Evolutionary conservation across 805 yeast genomes (phyloP).

Genomic region (Grigorovia yakushimaensis): DNA sequence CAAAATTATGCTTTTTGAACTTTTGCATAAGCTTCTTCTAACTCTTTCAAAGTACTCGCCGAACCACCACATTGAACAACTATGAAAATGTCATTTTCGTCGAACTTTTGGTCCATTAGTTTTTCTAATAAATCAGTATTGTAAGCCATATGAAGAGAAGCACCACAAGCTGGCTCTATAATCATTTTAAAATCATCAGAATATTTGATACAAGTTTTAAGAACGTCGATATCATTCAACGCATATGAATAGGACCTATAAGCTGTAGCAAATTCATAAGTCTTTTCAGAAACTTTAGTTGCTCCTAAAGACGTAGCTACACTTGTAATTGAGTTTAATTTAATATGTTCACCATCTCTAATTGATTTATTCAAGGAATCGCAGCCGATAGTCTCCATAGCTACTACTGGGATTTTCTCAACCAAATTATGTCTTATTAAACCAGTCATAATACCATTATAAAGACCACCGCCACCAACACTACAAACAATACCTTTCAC

Average conservation of each 20-base stretch:
- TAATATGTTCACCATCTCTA: slow-evolving; percentile 35
- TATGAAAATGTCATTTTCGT: slow-evolving; percentile 37
- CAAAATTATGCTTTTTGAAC: too few relatives aligned
- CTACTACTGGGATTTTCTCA: slow-evolving; percentile 33
- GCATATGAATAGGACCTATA: slow-evolving; percentile 35
- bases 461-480: slow-evolving; percentile 51
- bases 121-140: slow-evolving; percentile 17
- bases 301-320: slow-evolving; percentile 61
- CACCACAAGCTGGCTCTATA: slow-evolving; percentile 70
- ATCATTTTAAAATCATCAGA: slow-evolving; percentile 41
- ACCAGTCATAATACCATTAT: slow-evolving; percentile 43
- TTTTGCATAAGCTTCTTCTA: slow-evolving; percentile 10
- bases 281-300: slow-evolving; percentile 41
- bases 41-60: slow-evolving; percentile 27
- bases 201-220: slow-evolving; percentile 41
- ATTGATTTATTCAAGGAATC: slow-evolving; percentile 48
- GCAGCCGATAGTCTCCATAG: slow-evolving; percentile 55
- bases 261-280: slow-evolving; percentile 35
- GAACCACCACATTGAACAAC: slow-evolving; percentile 54
- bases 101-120: slow-evolving; percentile 7
- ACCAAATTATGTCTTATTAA: slow-evolving; percentile 28
- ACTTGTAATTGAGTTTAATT: slow-evolving; percentile 38
- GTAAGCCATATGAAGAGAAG: slow-evolving; percentile 48
- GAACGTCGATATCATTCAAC: slow-evolving; percentile 47
- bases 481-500: slow-evolving; percentile 43